Percentiles rank a stretch among this genome's conserved stretches.
phyloP scores from a whole-genome alignment of 345 rosid genomes.

The Chamaenerion angustifolium region DNA sequence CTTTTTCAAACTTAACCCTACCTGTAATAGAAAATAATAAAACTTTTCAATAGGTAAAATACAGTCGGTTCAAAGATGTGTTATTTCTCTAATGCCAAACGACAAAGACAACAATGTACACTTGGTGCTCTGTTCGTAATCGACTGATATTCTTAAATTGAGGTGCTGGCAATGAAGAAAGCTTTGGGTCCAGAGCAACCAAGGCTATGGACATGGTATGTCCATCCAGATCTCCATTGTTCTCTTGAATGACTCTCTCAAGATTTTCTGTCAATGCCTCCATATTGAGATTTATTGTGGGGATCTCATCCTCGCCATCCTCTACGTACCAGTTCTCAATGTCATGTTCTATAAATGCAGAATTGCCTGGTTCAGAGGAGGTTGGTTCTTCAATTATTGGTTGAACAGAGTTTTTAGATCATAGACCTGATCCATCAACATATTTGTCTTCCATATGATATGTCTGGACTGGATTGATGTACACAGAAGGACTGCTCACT shows the following conservation, averaged over 20 bases:
- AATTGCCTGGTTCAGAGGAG: conserved; percentile 47
- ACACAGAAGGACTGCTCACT: background rate
- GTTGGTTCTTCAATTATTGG: conserved; percentile 89
- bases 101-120: conserved; percentile 47
- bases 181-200: conserved; percentile 58
- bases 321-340: conserved; percentile 43
- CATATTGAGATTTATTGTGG: conserved; percentile 54
- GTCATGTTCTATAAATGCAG: conserved; percentile 39
- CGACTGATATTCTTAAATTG: conserved; percentile 70
- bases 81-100: too few relatives aligned
- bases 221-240: conserved; percentile 54
- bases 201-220: conserved; percentile 70
- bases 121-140: conserved; percentile 88
- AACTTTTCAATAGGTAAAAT: too few relatives aligned
- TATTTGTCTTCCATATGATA: too few relatives aligned
- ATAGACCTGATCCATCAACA: too few relatives aligned
- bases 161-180: conserved; percentile 53
- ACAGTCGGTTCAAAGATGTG: too few relatives aligned
- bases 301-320: conserved; percentile 76
- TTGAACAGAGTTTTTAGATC: background rate
- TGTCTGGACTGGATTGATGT: too few relatives aligned
- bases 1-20: too few relatives aligned
- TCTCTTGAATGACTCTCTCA: conserved; percentile 42
- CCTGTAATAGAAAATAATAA: conserved; percentile 32
- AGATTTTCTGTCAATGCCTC: conserved; percentile 46